phyloP scores from a whole-genome alignment of 306 rosid genomes.

The Senna tora region DNA sequence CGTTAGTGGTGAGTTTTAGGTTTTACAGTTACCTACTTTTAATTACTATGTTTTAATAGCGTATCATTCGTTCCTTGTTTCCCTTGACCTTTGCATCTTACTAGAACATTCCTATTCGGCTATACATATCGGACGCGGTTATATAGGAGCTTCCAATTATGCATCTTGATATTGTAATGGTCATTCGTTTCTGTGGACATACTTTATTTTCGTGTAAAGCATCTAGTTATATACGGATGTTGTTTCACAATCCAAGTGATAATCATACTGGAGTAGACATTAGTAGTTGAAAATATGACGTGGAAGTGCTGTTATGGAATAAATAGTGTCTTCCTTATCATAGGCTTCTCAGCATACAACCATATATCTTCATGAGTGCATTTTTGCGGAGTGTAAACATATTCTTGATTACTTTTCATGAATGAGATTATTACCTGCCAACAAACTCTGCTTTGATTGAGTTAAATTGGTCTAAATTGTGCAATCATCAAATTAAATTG shows the following conservation, averaged over 20 bases:
- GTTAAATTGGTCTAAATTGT: not conserved
- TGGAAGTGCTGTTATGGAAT: not conserved
- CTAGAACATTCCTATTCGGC: too few species aligned
- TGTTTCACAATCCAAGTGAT: not conserved
- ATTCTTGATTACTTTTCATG: too few species aligned
- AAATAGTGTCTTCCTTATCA: not conserved
- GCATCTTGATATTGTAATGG: not conserved
- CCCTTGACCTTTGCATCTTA: not conserved
- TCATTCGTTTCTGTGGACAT: not conserved
- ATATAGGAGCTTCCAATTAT: not conserved
- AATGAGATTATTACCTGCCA: too few species aligned
- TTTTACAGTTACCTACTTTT: not conserved
- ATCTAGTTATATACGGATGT: not conserved
- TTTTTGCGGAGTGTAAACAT: too few species aligned
- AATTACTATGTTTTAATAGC: too few species aligned
- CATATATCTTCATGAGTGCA: too few species aligned
- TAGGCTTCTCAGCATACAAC: not conserved
- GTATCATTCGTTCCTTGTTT: not conserved
- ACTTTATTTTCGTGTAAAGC: not conserved
- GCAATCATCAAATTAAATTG: not conserved
- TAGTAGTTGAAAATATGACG: not conserved
- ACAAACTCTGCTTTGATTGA: not conserved
- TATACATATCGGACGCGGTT: not conserved
- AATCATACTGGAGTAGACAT: not conserved
- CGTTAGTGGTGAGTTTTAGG: constrained; percentile 61